Conservation (phyloP, 2,329 filamentous ascomycete genomes). For the Fonsecaea nubica region DNA sequence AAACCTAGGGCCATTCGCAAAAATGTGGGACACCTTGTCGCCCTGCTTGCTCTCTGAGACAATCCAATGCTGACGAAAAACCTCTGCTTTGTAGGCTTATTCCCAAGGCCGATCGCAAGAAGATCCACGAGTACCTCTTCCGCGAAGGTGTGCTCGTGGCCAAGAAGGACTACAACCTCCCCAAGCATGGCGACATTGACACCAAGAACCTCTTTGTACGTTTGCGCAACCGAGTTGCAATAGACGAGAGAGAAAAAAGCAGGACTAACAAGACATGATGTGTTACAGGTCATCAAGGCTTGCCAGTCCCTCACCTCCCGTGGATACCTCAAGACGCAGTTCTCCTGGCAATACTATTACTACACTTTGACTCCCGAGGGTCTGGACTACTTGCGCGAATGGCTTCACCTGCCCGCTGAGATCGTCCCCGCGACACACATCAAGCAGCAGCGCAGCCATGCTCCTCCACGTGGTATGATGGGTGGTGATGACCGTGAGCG, state of each 20-base stretch:
- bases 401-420: slow-evolving; percentile 99
- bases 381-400: slow-evolving; percentile 99
- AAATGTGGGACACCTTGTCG: slow-evolving; percentile 37
- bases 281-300: slow-evolving; percentile 83
- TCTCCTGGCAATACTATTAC: slow-evolving; percentile 99
- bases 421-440: slow-evolving; percentile 99
- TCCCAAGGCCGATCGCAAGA: slow-evolving; percentile 99
- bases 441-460: slow-evolving; percentile 99
- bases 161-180: slow-evolving; percentile 98
- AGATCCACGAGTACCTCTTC: slow-evolving; percentile 99
- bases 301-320: slow-evolving; percentile 97
- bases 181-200: slow-evolving; percentile 97
- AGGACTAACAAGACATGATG: slow-evolving; percentile 1
- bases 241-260: neutral
- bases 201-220: slow-evolving; percentile 95
- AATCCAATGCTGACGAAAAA: slow-evolving; percentile 10
- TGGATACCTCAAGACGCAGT: slow-evolving; percentile 99
- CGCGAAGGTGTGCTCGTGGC: slow-evolving; percentile 90
- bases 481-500: slow-evolving; percentile 82
- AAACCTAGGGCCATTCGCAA: slow-evolving; percentile 54
- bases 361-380: slow-evolving; percentile 99
- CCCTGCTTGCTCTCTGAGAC: neutral
- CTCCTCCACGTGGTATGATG: slow-evolving; percentile 98
- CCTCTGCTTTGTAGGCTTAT: slow-evolving; percentile 74
- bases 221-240: slow-evolving; percentile 24